Evolutionary conservation across 2,329 filamentous ascomycete genomes (phyloP), one percentile per base, ranked within the genome.

Genomic region (Lachnellula occidentalis): DNA sequence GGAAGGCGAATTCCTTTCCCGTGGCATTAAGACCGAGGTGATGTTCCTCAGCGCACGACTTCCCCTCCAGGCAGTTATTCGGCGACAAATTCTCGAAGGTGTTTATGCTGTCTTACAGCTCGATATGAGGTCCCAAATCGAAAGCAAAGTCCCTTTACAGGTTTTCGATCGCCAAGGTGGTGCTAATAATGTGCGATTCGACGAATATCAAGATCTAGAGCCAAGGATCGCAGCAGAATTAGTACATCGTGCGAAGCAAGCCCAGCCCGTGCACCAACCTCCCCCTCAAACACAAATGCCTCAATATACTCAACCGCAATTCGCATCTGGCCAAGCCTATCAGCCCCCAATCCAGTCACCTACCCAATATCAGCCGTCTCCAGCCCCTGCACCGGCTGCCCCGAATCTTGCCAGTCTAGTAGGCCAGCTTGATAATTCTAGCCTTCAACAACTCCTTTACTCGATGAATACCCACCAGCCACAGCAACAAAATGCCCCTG

Each of bases 151-250:
- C 49, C 82, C 88, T 0, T 74, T 96, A 3, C 89, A 92, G 64
- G 82, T 95, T 5, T 96, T 96, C 66, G 88, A 95, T 71, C 86
- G 91, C 24, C 86, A 83, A 41, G 79, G 77, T 9, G 89, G 88
- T n/a, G 76, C 77, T 17, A 82, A 82, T 63, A 91, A 89, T 60
- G 85, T 95, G 56, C 83, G 85, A 43, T 96, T 90, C 68, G 89
- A 95, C 64, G 87, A 95, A 68, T 97, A 97, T 69, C 82, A 87
- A 54, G 85, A 92, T 63, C 78, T 96, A 2, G 87, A 95, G 36
- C 88, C 91, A 0, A 71, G 76, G 5, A 84, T 91, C 45, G 90
- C 89, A 4, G 89, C 88, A 15, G 89, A 95, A 63, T 81, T 97
- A 15, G 87, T 95, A 54, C 70, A 86, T 42, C 82, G 90, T 55